These are phyloP conservation scores for Leccinum variicolor DNA, from an alignment of 768 basidiomycete species.

Conservation along the genomic window DNA sequence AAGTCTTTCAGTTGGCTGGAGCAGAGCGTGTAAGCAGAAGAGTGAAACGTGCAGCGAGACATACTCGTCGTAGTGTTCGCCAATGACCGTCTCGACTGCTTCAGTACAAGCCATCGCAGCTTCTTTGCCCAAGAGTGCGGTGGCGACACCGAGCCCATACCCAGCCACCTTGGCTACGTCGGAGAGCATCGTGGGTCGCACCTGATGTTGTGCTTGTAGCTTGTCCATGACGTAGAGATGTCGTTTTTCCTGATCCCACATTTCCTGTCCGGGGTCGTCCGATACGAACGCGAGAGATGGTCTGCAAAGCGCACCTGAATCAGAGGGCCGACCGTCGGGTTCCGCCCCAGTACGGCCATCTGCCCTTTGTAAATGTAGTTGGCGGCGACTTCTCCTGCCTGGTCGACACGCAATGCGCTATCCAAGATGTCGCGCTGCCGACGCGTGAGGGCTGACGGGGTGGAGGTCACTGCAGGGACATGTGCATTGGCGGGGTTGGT, in stretches of 20 bases:
- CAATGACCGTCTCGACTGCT: conserved; percentile 96
- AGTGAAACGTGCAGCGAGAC: conserved; percentile 29
- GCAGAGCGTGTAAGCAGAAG: conserved; percentile 5
- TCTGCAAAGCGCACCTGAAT: conserved; percentile 59
- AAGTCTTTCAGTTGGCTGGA: conserved; percentile 79
- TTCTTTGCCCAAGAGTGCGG: conserved; percentile 85
- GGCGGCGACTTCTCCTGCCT: conserved; percentile 93
- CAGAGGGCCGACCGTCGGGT: conserved; percentile 53
- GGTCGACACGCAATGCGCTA: conserved; percentile 82
- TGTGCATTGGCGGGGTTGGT: conserved; percentile 33
- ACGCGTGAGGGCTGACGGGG: conserved; percentile 50
- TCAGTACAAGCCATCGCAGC: conserved; percentile 99
- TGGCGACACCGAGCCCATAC: conserved; percentile 80
- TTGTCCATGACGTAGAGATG: conserved; percentile 86
- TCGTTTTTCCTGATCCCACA: conserved; percentile 97
- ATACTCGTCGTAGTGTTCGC: conserved; percentile 97
- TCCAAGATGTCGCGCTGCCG: conserved; percentile 53
- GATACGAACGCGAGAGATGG: neutral
- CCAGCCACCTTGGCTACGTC: conserved; percentile 86
- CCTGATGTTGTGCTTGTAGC: conserved; percentile 75
- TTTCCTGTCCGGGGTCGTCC: conserved; percentile 56
- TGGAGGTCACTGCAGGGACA: conserved; percentile 45
- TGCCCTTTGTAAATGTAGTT: conserved; percentile 96
- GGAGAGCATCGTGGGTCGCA: conserved; percentile 80
- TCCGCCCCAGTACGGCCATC: conserved; percentile 62